Evolutionary conservation across 2,329 filamentous ascomycete species (phyloP).

Genomic region (Monosporascus sp.): DNA sequence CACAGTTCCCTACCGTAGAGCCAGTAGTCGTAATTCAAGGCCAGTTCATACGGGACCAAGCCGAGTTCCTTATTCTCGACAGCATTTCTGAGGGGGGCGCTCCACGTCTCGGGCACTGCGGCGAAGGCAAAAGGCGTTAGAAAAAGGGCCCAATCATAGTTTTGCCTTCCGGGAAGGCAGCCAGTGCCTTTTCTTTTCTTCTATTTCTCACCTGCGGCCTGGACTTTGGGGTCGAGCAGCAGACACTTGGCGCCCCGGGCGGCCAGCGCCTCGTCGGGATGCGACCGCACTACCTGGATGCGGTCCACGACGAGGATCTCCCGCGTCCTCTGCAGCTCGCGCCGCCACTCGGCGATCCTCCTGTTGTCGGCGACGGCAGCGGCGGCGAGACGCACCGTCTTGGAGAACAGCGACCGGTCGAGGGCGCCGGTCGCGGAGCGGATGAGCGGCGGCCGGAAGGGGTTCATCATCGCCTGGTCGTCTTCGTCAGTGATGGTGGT

Average conservation of each 20-base stretch:
- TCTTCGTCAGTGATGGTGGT: conserved; percentile 21
- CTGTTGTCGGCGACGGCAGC: conserved; percentile 71
- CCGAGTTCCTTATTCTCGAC: conserved; percentile 63
- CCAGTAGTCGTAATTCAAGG: conserved; percentile 82
- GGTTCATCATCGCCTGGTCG: conserved; percentile 35
- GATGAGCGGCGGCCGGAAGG: conserved; percentile 75
- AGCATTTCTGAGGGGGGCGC: conserved; percentile 61
- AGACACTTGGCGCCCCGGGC: conserved; percentile 56
- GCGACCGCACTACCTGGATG: conserved; percentile 55
- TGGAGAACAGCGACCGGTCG: conserved; percentile 78
- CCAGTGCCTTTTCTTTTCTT: not conserved
- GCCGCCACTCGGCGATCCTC: conserved; percentile 68
- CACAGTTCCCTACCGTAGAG: conserved; percentile 56
- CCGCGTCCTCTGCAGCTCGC: conserved; percentile 56
- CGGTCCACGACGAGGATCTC: conserved; percentile 63
- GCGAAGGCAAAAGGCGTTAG: not conserved
- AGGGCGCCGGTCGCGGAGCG: conserved; percentile 67
- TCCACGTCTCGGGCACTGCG: conserved; percentile 69
- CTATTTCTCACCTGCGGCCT: conserved; percentile 40
- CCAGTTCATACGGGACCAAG: conserved; percentile 69
- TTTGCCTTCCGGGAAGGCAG: not conserved
- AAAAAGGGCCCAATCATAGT: not conserved
- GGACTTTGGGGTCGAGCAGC: conserved; percentile 53
- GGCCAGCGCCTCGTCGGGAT: conserved; percentile 53
- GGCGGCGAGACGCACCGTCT: conserved; percentile 69